phyloP scores from a whole-genome alignment of 805 yeast species.

The Saccharomycopsis fodiens region DNA sequence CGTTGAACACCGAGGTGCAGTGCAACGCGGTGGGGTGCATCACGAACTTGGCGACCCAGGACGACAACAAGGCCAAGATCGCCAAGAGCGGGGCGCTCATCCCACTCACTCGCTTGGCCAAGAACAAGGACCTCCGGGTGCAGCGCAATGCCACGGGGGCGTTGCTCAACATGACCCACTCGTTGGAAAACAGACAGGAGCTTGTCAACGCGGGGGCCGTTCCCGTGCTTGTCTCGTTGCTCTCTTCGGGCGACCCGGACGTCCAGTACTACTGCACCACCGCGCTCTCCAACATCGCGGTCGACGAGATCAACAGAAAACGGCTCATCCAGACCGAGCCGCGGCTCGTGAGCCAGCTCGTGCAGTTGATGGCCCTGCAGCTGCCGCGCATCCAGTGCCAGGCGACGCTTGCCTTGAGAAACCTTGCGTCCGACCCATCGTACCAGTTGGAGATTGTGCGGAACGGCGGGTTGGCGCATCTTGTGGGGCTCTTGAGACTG shows the following conservation, averaged over 20 bases:
- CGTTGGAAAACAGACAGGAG: constrained; percentile 92
- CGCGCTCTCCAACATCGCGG: constrained; percentile 94
- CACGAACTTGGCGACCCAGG: constrained; percentile 96
- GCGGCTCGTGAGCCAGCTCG: constrained; percentile 78
- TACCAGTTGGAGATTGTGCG: constrained; percentile 94
- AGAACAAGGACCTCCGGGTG: constrained; percentile 88
- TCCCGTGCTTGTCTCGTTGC: constrained; percentile 84
- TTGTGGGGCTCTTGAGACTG: constrained; percentile 83
- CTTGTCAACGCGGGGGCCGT: constrained; percentile 97
- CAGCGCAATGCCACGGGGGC: constrained; percentile 99
- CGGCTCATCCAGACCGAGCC: constrained; percentile 90
- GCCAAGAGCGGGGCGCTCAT: constrained; percentile 94
- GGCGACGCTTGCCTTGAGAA: constrained; percentile 93
- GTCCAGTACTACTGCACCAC: constrained; percentile 98
- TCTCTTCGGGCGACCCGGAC: constrained; percentile 85
- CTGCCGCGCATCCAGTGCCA: constrained; percentile 96
- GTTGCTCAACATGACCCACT: constrained; percentile 93
- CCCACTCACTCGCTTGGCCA: constrained; percentile 90
- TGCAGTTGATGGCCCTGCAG: constrained; percentile 84
- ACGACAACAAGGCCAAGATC: constrained; percentile 90
- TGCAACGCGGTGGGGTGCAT: constrained; percentile 99
- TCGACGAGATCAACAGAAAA: constrained; percentile 85
- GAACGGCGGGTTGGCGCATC: constrained; percentile 90
- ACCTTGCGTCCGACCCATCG: constrained; percentile 90
- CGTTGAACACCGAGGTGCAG: constrained; percentile 94